Base-by-base conservation (phyloP, 495 filamentous ascomycete genomes). In the Daldinia vernicosa region DNA sequence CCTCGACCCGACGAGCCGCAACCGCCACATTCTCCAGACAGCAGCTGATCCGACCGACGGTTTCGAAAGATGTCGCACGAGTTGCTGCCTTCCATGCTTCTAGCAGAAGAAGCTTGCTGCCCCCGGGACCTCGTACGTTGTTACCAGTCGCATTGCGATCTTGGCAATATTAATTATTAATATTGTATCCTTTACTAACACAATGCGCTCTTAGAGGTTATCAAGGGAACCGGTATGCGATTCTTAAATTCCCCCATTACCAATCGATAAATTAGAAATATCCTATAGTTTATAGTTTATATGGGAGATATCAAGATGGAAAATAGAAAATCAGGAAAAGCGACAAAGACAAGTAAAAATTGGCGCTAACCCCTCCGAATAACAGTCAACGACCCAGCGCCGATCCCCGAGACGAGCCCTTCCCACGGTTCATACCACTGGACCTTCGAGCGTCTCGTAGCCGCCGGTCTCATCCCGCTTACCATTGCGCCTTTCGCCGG, bases 371-470 rank as follows among this genome's bases (percentile, higher is more conserved):
- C 33, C 33, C 60, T 28, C 71, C 3, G 6, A 14, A 27, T 78
- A 28, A 43, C 79, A 96, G 92, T 91, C 72, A 99, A 99, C 82
- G 95, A 98, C 78, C 85, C 95, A 60, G 91, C 87, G 51, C 88
- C 87, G 27, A 77, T 98, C n/a, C 93, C 93, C 27, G 71, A 84
- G 9, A 71, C 91, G 40, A 88, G 86, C 59, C 89, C 94, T 15
- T 83, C 87, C 22, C 90, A 98, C 80, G 96, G 95, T 60, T 95
- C 92, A 80, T 98, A 98, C 86, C 95, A 99, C 86, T 99, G 95
- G 95, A 89, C 91, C 69, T 97, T 97, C 77, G 95, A 99, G 86
- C 90, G 95, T 47, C 76, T 95, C 17, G 81, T 98, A 66, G 88
- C 90, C 59, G 90, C 85, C 17, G 90, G 87, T 45, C 88, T 99